phyloP scores from a whole-genome alignment of 208 protist genomes.

The Acanthamoeba lenticulata region DNA sequence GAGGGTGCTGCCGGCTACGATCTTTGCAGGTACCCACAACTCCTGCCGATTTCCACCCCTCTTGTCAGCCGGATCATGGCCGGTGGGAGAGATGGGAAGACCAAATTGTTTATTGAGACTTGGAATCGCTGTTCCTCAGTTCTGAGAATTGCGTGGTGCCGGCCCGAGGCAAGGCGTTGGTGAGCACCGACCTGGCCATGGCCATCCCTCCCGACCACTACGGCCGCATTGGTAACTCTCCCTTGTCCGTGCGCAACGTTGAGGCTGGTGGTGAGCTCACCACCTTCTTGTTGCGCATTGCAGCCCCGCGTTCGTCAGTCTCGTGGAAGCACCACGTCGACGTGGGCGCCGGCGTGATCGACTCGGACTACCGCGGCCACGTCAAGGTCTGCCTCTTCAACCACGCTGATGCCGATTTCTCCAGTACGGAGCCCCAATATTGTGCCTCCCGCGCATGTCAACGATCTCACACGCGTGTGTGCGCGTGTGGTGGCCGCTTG shows the following conservation, averaged over 20 bases:
- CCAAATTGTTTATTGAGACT: neutral
- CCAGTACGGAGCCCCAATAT: neutral
- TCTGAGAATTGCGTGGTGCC: constrained; percentile 83
- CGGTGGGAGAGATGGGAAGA: neutral
- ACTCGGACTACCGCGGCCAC: constrained; percentile 88
- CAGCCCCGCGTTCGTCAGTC: constrained; percentile 86
- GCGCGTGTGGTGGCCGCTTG: too few species aligned
- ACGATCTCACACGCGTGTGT: neutral
- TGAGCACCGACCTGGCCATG: constrained; percentile 88
- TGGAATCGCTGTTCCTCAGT: neutral
- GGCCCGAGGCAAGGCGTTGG: constrained; percentile 86
- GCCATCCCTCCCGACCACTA: constrained; percentile 84
- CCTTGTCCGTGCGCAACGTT: too few species aligned
- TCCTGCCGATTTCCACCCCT: neutral
- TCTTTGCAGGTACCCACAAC: constrained; percentile 71
- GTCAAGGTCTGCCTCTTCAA: constrained; percentile 91
- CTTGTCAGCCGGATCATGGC: neutral
- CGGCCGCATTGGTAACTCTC: constrained; percentile 81
- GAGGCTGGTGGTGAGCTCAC: too few species aligned
- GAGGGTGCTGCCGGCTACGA: constrained; percentile 87
- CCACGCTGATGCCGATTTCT: constrained; percentile 82
- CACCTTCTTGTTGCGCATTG: neutral
- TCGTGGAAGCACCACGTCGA: constrained; percentile 89
- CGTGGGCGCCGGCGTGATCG: constrained; percentile 88
- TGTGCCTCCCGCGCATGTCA: neutral